Base-by-base conservation (phyloP, 768 basidiomycete genomes). In the Suillus weaverae region DNA sequence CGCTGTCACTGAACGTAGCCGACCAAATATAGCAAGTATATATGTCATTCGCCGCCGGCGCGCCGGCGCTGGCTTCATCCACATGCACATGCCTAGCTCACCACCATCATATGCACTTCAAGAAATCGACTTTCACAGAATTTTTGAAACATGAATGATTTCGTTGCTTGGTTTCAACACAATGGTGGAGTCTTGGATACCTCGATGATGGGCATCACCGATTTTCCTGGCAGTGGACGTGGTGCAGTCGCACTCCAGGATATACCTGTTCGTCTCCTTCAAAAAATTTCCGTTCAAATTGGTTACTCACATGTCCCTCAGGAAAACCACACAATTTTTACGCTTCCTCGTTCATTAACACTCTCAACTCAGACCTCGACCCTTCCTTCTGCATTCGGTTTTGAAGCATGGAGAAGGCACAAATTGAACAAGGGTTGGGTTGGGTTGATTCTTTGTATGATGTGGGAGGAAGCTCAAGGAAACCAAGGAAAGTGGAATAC, bases 401-500 rank as follows among this genome's bases (percentile, higher is more conserved):
- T 77, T 8, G 80, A 82, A 13, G 83, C 83, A 36, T 98, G 95
- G 95, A 85, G 79, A 67, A 75, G 74, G 30, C 74, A 80, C 63
- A 76, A 79, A 22, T 75, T 98, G 64, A 81, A 89, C 60, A 77
- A 84, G 63, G 89, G 94, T 9, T 99, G 97, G 97, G 80, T 84
- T 1, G 90, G 91, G 4, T 78, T 98, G 53, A 98, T 99, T 64
- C 80, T 99, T 44, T 92, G 89, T 67, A 90, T 99, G 88, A 94
- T 99, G 91, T 97, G 93, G 92, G 97, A 99, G 76, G 85, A 85
- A 62, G 84, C 88, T 4, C 83, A 83, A 67, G 87, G 88, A 1
- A 63, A 78, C 4, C 71, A 80, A 22, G 90, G 92, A 56, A 86
- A 78, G 62, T 93, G 94, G 95, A 14, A 30, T 32, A 81, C 80